Base-by-base conservation (phyloP, 371 early-diverging fungal species). In the Batrachochytrium dendrobatidis region DNA sequence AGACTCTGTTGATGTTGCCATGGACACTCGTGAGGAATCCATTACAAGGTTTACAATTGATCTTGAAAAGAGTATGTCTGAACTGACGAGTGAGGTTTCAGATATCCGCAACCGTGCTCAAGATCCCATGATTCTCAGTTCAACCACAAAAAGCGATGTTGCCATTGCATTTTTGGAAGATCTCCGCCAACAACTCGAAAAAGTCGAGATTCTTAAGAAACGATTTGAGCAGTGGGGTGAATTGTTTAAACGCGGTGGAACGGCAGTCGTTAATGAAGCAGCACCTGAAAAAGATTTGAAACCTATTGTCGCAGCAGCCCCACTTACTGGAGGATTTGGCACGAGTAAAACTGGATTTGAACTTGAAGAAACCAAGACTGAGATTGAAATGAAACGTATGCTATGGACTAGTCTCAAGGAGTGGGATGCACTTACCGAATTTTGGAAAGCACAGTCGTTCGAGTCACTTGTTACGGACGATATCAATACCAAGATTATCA, bases 71-170 rank as follows among this genome's bases (percentile, higher is more conserved):
- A 52, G 69, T 10, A 49, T 74, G 34, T 31, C 33, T 1, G 82
- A 81, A 18, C 58, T 81, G 7, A 70, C 76, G 69, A 53, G 56
- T 15, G 77, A 78, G 69, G 82, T 79, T 10, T 64, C 64, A 26
- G 80, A 81, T 2, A 71, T 81, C 26, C 66, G 78, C 15, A 76
- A 77, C 59, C 54, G 65, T 0, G 80, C 79, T 6, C 82, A 82
- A 56, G 80, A 82, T 51, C 80, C 82, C 1, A 74, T 79, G 67
- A 74, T 82, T 3, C 61, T 80, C n/a, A 78, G 78, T 58, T 59
- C 71, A 7, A 57, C 60, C 24, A 59, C 72, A 22, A 60, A 72
- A 20, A 69, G 63, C 46, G 71, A 73, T 25, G 29, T 66, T 22
- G 77, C 75, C 20, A 71, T 77, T 35, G 62, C 57, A 30, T 75